Base-by-base conservation (phyloP, 805 yeast species). In the Yarrowia deformans region DNA sequence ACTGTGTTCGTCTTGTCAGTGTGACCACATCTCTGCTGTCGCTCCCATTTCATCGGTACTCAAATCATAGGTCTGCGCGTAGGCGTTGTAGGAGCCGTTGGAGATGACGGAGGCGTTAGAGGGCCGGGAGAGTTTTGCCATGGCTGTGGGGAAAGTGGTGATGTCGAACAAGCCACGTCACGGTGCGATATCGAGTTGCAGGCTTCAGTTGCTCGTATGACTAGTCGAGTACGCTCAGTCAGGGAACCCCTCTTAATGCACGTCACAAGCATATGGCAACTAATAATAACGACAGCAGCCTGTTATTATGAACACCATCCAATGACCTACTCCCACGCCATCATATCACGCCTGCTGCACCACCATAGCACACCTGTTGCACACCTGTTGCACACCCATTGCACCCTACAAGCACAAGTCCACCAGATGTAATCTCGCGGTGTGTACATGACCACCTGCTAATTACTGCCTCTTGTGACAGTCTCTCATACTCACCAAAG, bases 51-150 rank as follows among this genome's bases (percentile, higher is more conserved):
- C 29, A 23, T 23, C 29, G 6, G 29, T 54, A 54, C 60, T 37
- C 43, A 54, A 18, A 54, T 54, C 60, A 54, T 54, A 37, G 34
- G 45, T 54, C 45, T 54, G 60, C 58, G 58, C 58, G 58, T 54
- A 54, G 34, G 60, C 43, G 42, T 54, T 52, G n/a, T n/a, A 8
- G 5, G 46, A 43, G 23, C 46, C 46, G 23, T 43, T n/a, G 10
- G 46, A 43, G 23, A 23, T 23, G 19, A 43, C 46, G 12, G 49
- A 45, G 49, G 32, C 49, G 49, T 45, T 19, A 14, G 49, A 45
- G 23, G 49, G 49, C n/a, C 49, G 18, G 14, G 49, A 45, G 16
- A 45, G 29, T 18, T 29, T 13, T 29, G 32, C 49, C 49, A 45
- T 45, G 29, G 29, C 23, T 23, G 29, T 23, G 46, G 8, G 13